Evolutionary conservation across 805 yeast species (phyloP).

Genomic region (Ogataea haglerorum): DNA sequence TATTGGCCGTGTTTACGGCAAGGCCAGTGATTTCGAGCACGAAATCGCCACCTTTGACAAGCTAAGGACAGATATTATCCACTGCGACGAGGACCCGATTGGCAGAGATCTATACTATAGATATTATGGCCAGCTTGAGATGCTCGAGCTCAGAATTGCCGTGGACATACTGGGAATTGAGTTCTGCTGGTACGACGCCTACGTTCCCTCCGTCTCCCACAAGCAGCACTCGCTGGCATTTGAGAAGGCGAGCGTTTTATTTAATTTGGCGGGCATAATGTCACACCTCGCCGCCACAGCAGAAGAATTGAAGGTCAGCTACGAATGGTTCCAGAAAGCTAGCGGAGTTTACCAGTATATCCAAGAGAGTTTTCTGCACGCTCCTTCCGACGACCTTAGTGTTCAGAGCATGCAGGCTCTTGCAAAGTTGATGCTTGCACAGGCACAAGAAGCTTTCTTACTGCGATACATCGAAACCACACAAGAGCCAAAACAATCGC

Average conservation of each 20-base stretch:
- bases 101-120: constrained; percentile 56
- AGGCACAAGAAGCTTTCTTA: constrained; percentile 83
- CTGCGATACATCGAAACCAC: constrained; percentile 52
- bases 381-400: constrained; percentile 76
- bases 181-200: constrained; percentile 83
- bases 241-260: constrained; percentile 83
- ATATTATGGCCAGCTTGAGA: constrained; percentile 80
- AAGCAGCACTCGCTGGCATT: constrained; percentile 81
- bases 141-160: constrained; percentile 74
- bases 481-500: constrained; percentile 51
- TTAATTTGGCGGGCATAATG: constrained; percentile 68
- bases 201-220: constrained; percentile 41
- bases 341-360: constrained; percentile 74
- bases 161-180: constrained; percentile 46
- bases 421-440: constrained; percentile 67
- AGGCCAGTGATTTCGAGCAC: constrained; percentile 50
- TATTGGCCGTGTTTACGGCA: constrained; percentile 61
- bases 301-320: constrained; percentile 53
- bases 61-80: constrained; percentile 56
- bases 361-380: constrained; percentile 79
- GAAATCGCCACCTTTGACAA: constrained; percentile 55
- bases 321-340: constrained; percentile 64
- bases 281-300: constrained; percentile 46
- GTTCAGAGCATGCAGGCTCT: constrained; percentile 67
- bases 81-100: constrained; percentile 33